Evolutionary conservation across 495 filamentous ascomycete species (phyloP).

Genomic region (Mytilinidion resinicola): DNA sequence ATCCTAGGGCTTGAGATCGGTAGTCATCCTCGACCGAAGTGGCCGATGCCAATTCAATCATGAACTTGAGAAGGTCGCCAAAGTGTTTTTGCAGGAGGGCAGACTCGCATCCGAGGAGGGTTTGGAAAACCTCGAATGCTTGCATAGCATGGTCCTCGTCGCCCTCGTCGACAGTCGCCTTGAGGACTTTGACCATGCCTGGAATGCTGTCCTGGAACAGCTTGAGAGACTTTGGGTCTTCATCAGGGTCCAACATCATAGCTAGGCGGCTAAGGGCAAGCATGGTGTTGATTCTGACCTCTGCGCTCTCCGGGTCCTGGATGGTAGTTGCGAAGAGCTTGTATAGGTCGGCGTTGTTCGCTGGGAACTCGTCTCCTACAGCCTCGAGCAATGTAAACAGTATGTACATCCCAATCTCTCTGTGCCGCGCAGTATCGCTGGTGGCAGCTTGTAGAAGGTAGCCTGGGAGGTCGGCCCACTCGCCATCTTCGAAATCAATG

Average conservation of each 20-base stretch:
- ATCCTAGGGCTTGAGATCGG: constrained; percentile 81
- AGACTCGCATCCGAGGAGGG: constrained; percentile 80
- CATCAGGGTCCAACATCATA: constrained; percentile 79
- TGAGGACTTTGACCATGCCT: constrained; percentile 81
- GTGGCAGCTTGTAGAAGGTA: constrained; percentile 66
- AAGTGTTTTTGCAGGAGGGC: constrained; percentile 80
- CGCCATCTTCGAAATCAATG: constrained; percentile 75
- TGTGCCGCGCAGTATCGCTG: constrained; percentile 64
- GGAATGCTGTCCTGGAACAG: constrained; percentile 74
- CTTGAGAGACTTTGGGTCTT: constrained; percentile 63
- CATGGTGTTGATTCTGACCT: constrained; percentile 92
- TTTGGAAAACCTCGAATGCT: constrained; percentile 96
- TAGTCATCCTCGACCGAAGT: constrained; percentile 73
- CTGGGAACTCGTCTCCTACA: constrained; percentile 69
- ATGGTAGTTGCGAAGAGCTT: constrained; percentile 81
- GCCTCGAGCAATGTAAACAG: constrained; percentile 85
- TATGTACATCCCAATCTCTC: constrained; percentile 88
- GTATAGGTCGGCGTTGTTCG: constrained; percentile 71
- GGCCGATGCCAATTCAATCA: constrained; percentile 78
- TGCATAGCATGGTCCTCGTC: constrained; percentile 84
- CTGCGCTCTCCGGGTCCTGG: constrained; percentile 78
- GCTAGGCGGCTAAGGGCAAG: constrained; percentile 85
- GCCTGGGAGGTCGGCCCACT: constrained; percentile 78
- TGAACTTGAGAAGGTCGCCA: constrained; percentile 84
- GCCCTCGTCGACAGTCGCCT: constrained; percentile 65